phyloP scores from a whole-genome alignment of 2,329 filamentous ascomycete species.

The Kalmusia sp. region DNA sequence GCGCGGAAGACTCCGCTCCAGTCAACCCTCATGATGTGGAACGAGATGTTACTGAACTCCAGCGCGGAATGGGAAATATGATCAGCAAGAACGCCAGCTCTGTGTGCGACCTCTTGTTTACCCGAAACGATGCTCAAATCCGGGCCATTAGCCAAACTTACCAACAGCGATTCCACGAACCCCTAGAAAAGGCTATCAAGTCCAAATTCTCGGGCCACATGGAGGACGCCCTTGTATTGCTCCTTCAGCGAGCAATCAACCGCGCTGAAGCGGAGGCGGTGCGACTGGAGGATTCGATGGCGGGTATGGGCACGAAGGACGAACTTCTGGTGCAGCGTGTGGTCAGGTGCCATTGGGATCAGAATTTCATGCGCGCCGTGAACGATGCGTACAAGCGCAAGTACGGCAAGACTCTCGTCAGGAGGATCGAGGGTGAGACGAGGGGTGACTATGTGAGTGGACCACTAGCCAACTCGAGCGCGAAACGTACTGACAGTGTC shows the following conservation, averaged over 20 bases:
- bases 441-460: constrained; percentile 73
- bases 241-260: constrained; percentile 79
- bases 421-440: constrained; percentile 80
- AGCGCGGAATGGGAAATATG: constrained; percentile 70
- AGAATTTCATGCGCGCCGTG: constrained; percentile 74
- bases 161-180: constrained; percentile 71
- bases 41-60: constrained; percentile 76
- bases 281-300: constrained; percentile 86
- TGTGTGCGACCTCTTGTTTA: constrained; percentile 79
- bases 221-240: constrained; percentile 80
- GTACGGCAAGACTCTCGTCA: constrained; percentile 71
- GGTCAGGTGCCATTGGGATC: constrained; percentile 84
- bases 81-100: constrained; percentile 75
- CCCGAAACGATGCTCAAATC: constrained; percentile 81
- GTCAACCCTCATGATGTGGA: constrained; percentile 77
- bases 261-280: constrained; percentile 84
- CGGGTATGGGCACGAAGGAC: constrained; percentile 86
- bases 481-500: not conserved
- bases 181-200: constrained; percentile 76
- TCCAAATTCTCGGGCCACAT: constrained; percentile 93
- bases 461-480: not conserved
- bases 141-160: constrained; percentile 81
- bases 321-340: constrained; percentile 77
- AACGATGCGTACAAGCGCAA: constrained; percentile 77
- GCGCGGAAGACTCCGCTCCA: constrained; percentile 79